Evolutionary conservation across 306 rosid genomes (phyloP), one percentile per base, ranked within the genome.

Genomic region (Sphenostylis stenocarpa): DNA sequence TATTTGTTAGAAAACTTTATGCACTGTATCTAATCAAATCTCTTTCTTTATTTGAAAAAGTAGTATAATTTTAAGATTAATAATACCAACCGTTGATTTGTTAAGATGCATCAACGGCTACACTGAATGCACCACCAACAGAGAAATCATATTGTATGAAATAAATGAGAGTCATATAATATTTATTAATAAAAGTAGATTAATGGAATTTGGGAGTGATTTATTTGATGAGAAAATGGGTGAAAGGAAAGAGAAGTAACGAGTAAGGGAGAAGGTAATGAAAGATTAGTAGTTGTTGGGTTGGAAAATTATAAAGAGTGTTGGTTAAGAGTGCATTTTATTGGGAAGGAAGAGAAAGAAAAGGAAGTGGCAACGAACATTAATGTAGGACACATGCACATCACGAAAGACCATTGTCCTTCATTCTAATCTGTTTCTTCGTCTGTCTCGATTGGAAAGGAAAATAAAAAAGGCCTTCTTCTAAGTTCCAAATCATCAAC

Each of bases 401-500:
- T 57, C 47, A 41, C 45, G 11, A 39, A 3, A 33, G 16, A 80
- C 31, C 28, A 8, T 17, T 10, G 33, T 69, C 72, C 20, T 8
- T 21, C 1, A 21, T 5, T 70, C n/a, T 9, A 24, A 57, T 57
- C 23, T 26, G 3, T 60, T 28, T 6, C 4, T 10, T 33, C 45
- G n/a, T 44, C 23, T 41, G 53, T 67, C 55, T 47, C 34, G 21
- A 53, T 49, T 39, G 3, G 72, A 62, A 57, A n/a, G 24, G 33
- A 21, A 16, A 39, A 12, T 4, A 45, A 44, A 28, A 68, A 6
- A 20, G 28, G 58, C 24, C 3, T 52, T 49, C 10, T 41, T 41
- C 47, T 3, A 41, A 52, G 73, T 61, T 60, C 62, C 70, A 64
- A 63, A 41, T 58, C 49, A 53, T 47, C 73, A 73, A 67, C 83